A percentile compares a stretch with the other conserved stretches of the same genome.
These are phyloP conservation scores for Tetracladium marchalianum DNA, from an alignment of 495 filamentous ascomycete genomes.

Conservation along the genomic window DNA sequence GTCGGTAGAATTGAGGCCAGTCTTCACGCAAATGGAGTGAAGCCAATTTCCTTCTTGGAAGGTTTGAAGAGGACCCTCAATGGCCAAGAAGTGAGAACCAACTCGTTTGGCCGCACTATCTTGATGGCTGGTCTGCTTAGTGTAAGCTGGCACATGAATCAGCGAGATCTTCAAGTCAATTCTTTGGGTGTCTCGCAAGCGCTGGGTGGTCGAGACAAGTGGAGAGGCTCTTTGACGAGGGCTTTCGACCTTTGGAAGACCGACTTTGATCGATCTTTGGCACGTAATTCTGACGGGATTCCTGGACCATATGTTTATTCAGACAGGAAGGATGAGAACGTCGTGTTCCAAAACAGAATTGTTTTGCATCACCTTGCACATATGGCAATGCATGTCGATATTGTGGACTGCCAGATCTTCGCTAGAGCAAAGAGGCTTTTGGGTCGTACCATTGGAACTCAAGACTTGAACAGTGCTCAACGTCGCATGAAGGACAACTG, in stretches of 20 bases:
- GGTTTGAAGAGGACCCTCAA: slow-evolving; percentile 86
- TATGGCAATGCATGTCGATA: slow-evolving; percentile 97
- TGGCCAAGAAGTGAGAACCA: slow-evolving; percentile 78
- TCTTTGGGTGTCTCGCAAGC: slow-evolving; percentile 68
- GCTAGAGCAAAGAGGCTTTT: slow-evolving; percentile 76
- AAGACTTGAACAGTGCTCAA: slow-evolving; percentile 71
- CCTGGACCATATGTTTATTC: slow-evolving; percentile 29
- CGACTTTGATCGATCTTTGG: slow-evolving; percentile 80
- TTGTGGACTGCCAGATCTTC: slow-evolving; percentile 96
- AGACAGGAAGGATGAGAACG: slow-evolving; percentile 54
- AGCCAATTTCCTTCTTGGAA: slow-evolving; percentile 82
- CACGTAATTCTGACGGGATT: slow-evolving; percentile 28
- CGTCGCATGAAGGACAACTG: slow-evolving; percentile 80
- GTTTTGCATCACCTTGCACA: slow-evolving; percentile 91
- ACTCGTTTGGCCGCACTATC: slow-evolving; percentile 89
- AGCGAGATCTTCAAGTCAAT: slow-evolving; percentile 88
- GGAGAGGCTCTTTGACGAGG: slow-evolving; percentile 76
- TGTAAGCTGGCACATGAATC: slow-evolving; percentile 97
- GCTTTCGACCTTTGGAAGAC: slow-evolving; percentile 94
- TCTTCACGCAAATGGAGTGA: slow-evolving; percentile 71
- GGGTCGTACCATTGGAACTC: slow-evolving; percentile 71
- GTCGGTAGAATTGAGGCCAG: slow-evolving; percentile 80
- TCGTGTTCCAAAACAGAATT: slow-evolving; percentile 75
- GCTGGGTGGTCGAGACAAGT: slow-evolving; percentile 84
- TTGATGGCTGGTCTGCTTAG: slow-evolving; percentile 91